Conservation (phyloP, 306 rosid genomes). For the Quercus glauca region DNA sequence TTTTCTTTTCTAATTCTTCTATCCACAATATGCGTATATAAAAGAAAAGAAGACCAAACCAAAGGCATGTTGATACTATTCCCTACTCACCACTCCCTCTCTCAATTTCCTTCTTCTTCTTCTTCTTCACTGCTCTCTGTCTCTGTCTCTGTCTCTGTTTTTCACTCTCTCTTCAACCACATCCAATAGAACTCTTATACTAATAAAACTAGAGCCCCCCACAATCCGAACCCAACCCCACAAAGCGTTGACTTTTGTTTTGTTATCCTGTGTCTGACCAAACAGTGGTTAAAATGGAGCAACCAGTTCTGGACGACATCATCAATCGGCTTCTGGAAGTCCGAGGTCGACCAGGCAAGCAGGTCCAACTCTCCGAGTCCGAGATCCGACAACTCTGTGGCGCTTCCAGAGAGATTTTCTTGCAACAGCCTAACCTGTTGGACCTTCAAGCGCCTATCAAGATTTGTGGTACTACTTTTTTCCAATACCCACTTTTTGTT, state of each 20-base stretch:
- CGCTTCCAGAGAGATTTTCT: slow-evolving; percentile 64
- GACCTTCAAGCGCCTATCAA: slow-evolving; percentile 92
- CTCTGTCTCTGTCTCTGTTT: neutral
- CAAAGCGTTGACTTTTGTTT: slow-evolving; percentile 19
- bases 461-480: slow-evolving; percentile 65
- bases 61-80: slow-evolving; percentile 34
- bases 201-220: too few relatives aligned
- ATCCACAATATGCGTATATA: too few relatives aligned
- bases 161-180: neutral
- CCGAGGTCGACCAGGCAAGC: slow-evolving; percentile 82
- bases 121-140: neutral
- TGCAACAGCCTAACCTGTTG: slow-evolving; percentile 79
- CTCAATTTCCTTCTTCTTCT: neutral
- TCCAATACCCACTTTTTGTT: neutral
- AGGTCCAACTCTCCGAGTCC: slow-evolving; percentile 84
- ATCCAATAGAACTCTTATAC: neutral
- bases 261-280: neutral
- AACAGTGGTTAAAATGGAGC: slow-evolving; percentile 52
- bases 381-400: slow-evolving; percentile 93
- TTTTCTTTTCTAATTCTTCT: too few relatives aligned
- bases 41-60: too few relatives aligned
- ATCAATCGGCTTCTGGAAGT: slow-evolving; percentile 80
- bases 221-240: too few relatives aligned
- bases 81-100: neutral
- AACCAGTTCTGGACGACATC: slow-evolving; percentile 71